phyloP scores from a whole-genome alignment of 331 rosid genomes.

The Pyracantha coccinea region DNA sequence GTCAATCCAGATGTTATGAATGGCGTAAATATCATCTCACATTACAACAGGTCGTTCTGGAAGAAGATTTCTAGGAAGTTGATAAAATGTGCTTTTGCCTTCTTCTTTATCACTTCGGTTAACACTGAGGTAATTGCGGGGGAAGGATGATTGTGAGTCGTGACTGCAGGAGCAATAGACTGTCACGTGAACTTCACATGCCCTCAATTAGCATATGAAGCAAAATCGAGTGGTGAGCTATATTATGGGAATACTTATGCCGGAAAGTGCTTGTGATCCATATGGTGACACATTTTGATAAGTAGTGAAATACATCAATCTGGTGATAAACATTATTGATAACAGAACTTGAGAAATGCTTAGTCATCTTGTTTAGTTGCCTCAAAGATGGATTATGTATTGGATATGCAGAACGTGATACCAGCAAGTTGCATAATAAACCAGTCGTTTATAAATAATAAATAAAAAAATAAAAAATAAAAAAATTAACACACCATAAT shows the following conservation, averaged over 20 bases:
- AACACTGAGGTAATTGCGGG: slow-evolving; percentile 88
- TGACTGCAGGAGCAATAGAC: slow-evolving; percentile 93
- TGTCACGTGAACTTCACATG: slow-evolving; percentile 92
- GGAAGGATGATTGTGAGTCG: slow-evolving; percentile 71
- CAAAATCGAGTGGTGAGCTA: slow-evolving; percentile 76
- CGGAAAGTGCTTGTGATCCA: slow-evolving; percentile 4
- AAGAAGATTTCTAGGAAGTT: not conserved
- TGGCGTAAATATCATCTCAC: slow-evolving; percentile 31
- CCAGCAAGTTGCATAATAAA: not conserved
- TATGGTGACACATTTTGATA: not conserved
- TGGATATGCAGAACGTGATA: not conserved
- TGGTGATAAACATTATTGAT: not conserved
- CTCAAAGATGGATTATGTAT: not conserved
- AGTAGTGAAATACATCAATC: not conserved
- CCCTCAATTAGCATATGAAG: slow-evolving; percentile 82
- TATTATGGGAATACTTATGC: slow-evolving; percentile 4
- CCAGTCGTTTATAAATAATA: not conserved
- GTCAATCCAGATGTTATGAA: slow-evolving; percentile 88
- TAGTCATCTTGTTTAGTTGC: not conserved
- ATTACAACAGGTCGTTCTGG: not conserved
- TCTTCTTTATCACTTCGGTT: slow-evolving; percentile 40
- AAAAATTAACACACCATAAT: not conserved
- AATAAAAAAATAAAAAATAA: too few relatives aligned
- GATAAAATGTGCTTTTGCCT: slow-evolving; percentile 4
- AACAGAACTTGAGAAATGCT: not conserved